Base-by-base conservation (phyloP, 1,284 basidiomycete genomes). In the Ceratobasidium sp. region DNA sequence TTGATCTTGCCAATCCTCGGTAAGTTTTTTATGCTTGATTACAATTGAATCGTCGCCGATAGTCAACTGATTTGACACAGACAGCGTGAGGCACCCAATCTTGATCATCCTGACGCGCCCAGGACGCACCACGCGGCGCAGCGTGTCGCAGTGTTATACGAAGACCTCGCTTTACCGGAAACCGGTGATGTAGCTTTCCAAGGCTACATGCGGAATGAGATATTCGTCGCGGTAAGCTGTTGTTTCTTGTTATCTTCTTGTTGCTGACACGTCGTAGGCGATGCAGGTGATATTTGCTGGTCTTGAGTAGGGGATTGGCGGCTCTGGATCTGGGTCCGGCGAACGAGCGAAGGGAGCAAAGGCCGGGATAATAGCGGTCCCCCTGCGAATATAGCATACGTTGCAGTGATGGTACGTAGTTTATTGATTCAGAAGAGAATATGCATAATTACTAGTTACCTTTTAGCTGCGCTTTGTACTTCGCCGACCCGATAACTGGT, bases 401-500 rank as follows among this genome's bases (percentile, higher is more conserved):
- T 42, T 23, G 63, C 63, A 5, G 44, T 66, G 63, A 28, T 66
- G 63, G 63, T 66, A 26, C 5, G 63, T 66, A 10, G 28, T 18
- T n/a, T 6, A 12, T 44, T 44, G 6, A n/a, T 18, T 44, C 5
- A 18, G 33, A 33, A 33, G 33, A 33, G 33, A 33, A 33, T 33
- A 33, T 33, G 33, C 33, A 33, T 33, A 33, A 33, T 33, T 33
- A 33, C 33, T 33, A 33, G 33, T 33, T 33, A 20, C 63, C 40
- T 44, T 23, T 13, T n/a, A 66, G 63, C 63, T 66, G 13, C 63
- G 63, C 5, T 66, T 66, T 66, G 20, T n/a, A 10, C 63, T 66
- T 9, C 33, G 12, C 23, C 39, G 15, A 10, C 13, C 18, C 18
- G 44, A 9, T 10, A 40, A 13, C 18, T 66, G 63, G 63, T 42